Conservation (phyloP, 179 eudicot species). For the Pouteria campechiana region DNA sequence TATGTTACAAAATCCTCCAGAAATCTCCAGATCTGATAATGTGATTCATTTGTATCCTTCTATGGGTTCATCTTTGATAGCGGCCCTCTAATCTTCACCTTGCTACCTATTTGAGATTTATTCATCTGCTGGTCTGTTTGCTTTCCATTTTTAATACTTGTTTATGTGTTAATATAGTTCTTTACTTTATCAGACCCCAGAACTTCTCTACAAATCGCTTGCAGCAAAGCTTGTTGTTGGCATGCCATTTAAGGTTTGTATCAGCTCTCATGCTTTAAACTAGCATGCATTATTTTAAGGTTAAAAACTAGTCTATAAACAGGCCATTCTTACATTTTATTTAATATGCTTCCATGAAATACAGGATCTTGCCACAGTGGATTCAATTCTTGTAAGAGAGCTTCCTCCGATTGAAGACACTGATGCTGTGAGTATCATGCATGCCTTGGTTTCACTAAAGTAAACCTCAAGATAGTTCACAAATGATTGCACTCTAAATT, state of each 20-base stretch:
- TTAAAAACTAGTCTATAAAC: too few relatives aligned
- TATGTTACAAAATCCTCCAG: too few relatives aligned
- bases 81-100: too few relatives aligned
- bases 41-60: too few relatives aligned
- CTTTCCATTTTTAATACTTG: background rate
- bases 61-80: too few relatives aligned
- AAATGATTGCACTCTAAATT: too few relatives aligned
- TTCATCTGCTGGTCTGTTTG: background rate
- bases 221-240: slow-evolving; percentile 90
- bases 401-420: slow-evolving; percentile 77
- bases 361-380: slow-evolving; percentile 97
- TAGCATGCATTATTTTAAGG: too few relatives aligned
- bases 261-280: background rate
- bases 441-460: background rate
- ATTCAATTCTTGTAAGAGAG: slow-evolving; percentile 78
- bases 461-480: too few relatives aligned
- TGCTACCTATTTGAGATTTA: too few relatives aligned
- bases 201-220: slow-evolving; percentile 75
- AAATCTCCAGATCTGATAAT: too few relatives aligned
- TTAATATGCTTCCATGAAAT: too few relatives aligned
- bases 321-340: too few relatives aligned
- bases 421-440: slow-evolving; percentile 55
- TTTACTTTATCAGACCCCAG: slow-evolving; percentile 52
- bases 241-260: slow-evolving; percentile 92
- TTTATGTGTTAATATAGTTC: background rate